Evolutionary conservation across 2,329 filamentous ascomycete species (phyloP).

Genomic region (Sporothrix globosa): DNA sequence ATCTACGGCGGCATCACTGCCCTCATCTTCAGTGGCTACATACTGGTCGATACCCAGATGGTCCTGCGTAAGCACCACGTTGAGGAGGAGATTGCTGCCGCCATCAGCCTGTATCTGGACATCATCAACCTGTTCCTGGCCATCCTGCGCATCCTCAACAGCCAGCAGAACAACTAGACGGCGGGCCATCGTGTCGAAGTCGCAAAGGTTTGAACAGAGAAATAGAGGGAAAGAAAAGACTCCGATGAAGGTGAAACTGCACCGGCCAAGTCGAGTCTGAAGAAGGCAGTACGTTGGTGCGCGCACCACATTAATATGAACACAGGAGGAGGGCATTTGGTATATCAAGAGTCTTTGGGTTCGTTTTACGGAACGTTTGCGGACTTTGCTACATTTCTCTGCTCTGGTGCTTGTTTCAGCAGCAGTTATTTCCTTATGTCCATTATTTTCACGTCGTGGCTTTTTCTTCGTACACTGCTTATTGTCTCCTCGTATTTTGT

Average conservation of each 20-base stretch:
- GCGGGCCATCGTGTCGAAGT: not conserved
- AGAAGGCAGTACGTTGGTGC: too few relatives aligned
- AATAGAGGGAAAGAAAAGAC: not conserved
- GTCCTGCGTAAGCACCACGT: constrained; percentile 95
- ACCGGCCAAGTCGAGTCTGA: not conserved
- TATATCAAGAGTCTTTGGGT: not conserved
- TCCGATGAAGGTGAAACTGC: not conserved
- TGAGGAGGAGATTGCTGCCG: constrained; percentile 95
- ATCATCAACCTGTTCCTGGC: constrained; percentile 96
- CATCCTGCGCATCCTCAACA: constrained; percentile 94
- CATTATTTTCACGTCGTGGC: not conserved
- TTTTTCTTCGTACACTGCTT: not conserved
- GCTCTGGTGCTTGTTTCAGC: not conserved
- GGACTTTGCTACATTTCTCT: not conserved
- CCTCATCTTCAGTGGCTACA: constrained; percentile 90
- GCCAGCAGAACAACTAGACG: constrained; percentile 83
- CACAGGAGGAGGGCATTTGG: not conserved
- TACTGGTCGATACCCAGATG: constrained; percentile 94
- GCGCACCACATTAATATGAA: not conserved
- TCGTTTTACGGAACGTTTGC: not conserved
- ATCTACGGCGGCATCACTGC: constrained; percentile 81
- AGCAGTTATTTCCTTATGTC: not conserved
- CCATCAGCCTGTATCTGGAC: constrained; percentile 93
- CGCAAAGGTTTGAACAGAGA: not conserved
- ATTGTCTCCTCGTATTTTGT: not conserved